Evolutionary conservation across 2,329 filamentous ascomycete species (phyloP), one percentile per base, ranked within the genome.

Genomic region (Nigrograna mackinnonii): DNA sequence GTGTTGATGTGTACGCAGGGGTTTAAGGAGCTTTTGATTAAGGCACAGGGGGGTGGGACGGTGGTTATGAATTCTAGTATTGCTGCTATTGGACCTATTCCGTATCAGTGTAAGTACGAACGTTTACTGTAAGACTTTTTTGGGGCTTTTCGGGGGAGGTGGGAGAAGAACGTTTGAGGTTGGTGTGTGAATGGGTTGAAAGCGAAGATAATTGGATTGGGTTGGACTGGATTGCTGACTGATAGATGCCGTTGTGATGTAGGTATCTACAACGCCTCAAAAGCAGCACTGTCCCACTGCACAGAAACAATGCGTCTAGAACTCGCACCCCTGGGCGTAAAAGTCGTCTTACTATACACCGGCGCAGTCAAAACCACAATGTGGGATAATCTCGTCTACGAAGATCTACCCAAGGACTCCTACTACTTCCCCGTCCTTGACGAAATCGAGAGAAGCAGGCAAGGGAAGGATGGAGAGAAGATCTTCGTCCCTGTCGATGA

Each of bases 1-100:
- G 28, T 60, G 4, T 33, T 74, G 5, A 46, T 49, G 5, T 53
- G 68, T 2, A 64, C 61, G 2, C 64, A 75, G 33, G 61, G 60
- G 0, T 74, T 75, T 43, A 38, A 49, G 17, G 57, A 44, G 6
- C 45, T 58, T 4, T 34, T 37, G 38, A 22, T 50, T 2, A 5
- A 42, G 32, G 42, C 24, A 5, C 17, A 38, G n/a, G 31, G 37
- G 6, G n/a, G n/a, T n/a, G n/a, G n/a, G n/a, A 36, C 38, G 14
- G 21, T 44, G 16, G 41, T 44, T 2, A 44, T 39, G 91, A 37
- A 9, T 6, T 18, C 34, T 14, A 33, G 31, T 16, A 33, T 33
- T 7, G 31, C 31, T 9, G 7, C 16, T 33, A 16, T 16, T 12
- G 31, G 11, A 16, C 31, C 31, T 7, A 11, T 7, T 33, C 31